Evolutionary conservation across 1,139 yeast species (phyloP), one percentile per base, ranked within the genome.

Genomic region (Geotrichum bryndzae): DNA sequence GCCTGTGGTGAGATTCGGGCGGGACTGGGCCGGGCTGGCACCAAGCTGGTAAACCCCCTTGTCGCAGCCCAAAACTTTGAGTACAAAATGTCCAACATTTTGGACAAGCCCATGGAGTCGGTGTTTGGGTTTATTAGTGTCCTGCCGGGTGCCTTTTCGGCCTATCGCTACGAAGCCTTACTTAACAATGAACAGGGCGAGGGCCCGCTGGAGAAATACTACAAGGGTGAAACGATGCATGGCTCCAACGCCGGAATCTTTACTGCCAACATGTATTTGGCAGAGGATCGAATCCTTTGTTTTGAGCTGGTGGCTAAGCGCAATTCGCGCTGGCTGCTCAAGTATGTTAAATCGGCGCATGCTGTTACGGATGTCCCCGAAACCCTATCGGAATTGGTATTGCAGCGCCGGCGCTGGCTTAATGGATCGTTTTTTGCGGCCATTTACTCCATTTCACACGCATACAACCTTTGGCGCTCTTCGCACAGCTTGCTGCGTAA

Each of bases 321-420:
- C 58, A 75, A 80, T 53, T 79, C 82, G 64, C 77, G 82, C 62
- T 88, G 90, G 82, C 77, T 86, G 23, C 79, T 88, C 66, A 80
- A 87, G 65, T 88, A 87, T 69, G 94, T 88, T 61, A 86, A 84
- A 69, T 82, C 84, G 54, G 94, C 95, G 23, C 82, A 82, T 65
- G 96, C 95, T 0, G 90, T 86, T 69, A 88, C 96, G 1, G 96
- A 88, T 78, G 96, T 88, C 38, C 96, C 96, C 0, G 91, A 86
- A 65, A 76, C 76, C 38, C 77, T 88, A 41, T 85, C 87, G 61
- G 95, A 88, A 69, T 83, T 88, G 66, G 86, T 88, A 8, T 77
- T 88, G 64, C 95, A 88, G 74, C 81, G 95, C 73, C 81, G 96
- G 73, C 80, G 96, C 74, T 88, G 96, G 96, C 80, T 88, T 63